These are phyloP conservation scores for Penicillium lagena DNA, from an alignment of 495 filamentous ascomycete species.

Conservation along the genomic window DNA sequence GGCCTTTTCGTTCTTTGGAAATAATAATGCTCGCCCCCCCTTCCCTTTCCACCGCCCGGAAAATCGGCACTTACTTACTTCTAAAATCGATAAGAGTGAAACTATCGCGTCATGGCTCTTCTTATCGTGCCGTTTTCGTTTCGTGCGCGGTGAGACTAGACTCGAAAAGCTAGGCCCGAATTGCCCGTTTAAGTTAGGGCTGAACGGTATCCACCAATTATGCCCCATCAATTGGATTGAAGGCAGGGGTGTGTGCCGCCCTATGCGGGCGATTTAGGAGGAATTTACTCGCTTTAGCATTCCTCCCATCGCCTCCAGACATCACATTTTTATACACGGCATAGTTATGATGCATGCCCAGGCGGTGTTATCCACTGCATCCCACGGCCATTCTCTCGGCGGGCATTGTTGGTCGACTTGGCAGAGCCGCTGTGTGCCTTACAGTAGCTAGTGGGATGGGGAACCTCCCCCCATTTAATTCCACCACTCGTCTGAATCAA, in stretches of 20 bases:
- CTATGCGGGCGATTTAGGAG: too few relatives aligned
- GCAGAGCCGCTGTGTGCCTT: constrained; percentile 16
- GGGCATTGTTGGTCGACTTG: background rate
- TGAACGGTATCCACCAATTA: too few relatives aligned
- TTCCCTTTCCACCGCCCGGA: background rate
- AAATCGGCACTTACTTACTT: constrained; percentile 5
- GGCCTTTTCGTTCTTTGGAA: background rate
- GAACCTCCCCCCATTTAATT: constrained; percentile 6
- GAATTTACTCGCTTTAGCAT: too few relatives aligned
- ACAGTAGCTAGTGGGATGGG: constrained; percentile 17
- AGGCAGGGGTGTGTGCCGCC: too few relatives aligned
- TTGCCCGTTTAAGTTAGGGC: too few relatives aligned
- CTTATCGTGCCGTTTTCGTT: constrained; percentile 18
- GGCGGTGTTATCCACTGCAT: too few relatives aligned
- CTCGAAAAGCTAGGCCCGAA: too few relatives aligned
- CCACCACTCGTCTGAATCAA: constrained; percentile 15
- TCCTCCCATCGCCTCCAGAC: too few relatives aligned
- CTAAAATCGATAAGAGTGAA: constrained; percentile 17
- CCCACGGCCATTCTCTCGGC: constrained; percentile 9
- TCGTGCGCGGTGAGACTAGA: background rate
- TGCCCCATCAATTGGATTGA: too few relatives aligned
- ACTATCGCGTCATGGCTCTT: constrained; percentile 21
- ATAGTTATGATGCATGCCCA: too few relatives aligned
- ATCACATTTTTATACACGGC: too few relatives aligned
- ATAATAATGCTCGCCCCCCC: too few relatives aligned